Evolutionary conservation across 176 grass and related monocot species (phyloP).

Genomic region (Oryza nivara): DNA sequence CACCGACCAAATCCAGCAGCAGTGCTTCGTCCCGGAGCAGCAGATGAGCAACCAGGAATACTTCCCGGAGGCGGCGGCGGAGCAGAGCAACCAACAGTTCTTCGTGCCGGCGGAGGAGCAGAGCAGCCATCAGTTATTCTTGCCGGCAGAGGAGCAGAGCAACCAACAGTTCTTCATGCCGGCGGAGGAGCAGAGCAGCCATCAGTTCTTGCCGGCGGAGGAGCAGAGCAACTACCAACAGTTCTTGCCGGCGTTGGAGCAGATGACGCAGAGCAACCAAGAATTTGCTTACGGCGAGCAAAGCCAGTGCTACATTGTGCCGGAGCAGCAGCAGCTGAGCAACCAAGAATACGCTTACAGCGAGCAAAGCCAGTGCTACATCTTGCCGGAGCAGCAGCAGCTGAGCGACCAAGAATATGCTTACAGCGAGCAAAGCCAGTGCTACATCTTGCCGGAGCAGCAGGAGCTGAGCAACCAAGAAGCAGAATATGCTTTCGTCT

Average conservation of each 20-base stretch:
- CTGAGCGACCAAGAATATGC: background rate
- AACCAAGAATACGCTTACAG: background rate
- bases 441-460: no score
- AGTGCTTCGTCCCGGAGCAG: no score
- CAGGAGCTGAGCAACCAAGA: background rate
- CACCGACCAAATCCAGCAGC: background rate
- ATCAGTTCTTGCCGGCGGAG: background rate
- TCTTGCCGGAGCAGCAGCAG: background rate
- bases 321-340: background rate
- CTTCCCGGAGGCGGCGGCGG: background rate
- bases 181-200: background rate
- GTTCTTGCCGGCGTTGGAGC: no score
- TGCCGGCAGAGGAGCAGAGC: background rate
- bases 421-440: no score
- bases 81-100: no score
- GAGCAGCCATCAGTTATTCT: background rate
- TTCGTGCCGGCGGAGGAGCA: no score
- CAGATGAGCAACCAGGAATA: background rate
- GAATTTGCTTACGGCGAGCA: background rate
- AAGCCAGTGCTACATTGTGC: background rate
- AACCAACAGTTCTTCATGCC: background rate
- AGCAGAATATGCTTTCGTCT: no score
- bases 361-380: background rate
- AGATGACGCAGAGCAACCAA: background rate
- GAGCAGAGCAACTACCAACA: background rate